Evolutionary conservation across 1,284 basidiomycete species (phyloP).

Genomic region (Nidula niveotomentosa): DNA sequence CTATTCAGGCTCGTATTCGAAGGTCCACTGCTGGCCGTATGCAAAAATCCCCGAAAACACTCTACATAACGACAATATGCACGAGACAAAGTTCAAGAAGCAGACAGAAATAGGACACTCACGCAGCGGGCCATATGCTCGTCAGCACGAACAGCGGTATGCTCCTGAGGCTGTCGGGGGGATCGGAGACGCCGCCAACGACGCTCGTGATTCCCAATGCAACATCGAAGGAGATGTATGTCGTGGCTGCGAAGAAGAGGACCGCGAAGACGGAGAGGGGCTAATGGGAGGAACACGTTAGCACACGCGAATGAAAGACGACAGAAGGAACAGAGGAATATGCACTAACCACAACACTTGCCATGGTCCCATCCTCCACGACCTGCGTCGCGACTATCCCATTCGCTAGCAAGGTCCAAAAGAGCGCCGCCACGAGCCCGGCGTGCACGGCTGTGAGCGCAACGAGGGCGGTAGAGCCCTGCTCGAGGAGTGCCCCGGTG

Average conservation of each 20-base stretch:
- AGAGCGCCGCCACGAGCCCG: conserved; percentile 67
- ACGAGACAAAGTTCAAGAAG: not conserved
- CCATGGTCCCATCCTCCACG: conserved; percentile 80
- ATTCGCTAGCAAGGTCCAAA: conserved; percentile 80
- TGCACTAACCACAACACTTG: conserved; percentile 61
- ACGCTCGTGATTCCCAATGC: conserved; percentile 60
- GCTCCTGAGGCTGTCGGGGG: conserved; percentile 54
- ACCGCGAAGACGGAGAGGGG: conserved; percentile 62
- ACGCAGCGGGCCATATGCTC: conserved; percentile 83
- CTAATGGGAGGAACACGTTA: conserved; percentile 27
- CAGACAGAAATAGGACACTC: conserved; percentile 26
- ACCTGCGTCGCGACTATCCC: conserved; percentile 81
- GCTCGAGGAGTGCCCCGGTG: conserved; percentile 73
- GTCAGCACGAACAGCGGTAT: conserved; percentile 79
- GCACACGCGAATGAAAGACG: not conserved
- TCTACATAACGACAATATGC: not conserved
- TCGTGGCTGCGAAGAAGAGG: conserved; percentile 67
- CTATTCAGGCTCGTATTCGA: too few species aligned
- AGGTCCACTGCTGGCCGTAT: too few species aligned
- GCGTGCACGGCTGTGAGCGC: conserved; percentile 76
- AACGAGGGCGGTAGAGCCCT: conserved; percentile 71
- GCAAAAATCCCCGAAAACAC: too few species aligned
- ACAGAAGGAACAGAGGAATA: not conserved
- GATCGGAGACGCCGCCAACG: conserved; percentile 58
- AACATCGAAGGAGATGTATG: conserved; percentile 80